phyloP scores from a whole-genome alignment of 306 rosid genomes.

The Ammopiptanthus mongolicus region DNA sequence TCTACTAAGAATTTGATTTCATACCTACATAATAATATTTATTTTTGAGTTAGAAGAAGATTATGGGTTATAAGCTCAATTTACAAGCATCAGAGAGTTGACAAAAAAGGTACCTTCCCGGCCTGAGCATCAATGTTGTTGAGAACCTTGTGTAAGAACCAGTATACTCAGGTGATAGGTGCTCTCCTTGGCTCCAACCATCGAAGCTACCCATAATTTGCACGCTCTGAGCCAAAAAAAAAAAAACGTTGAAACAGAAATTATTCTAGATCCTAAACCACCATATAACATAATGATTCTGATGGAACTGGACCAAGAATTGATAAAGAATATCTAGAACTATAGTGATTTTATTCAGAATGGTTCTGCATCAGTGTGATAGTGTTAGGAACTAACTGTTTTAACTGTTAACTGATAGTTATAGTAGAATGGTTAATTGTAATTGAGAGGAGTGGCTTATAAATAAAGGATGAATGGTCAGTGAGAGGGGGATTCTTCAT shows the following conservation, averaged over 20 bases:
- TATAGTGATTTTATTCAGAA: too few relatives aligned
- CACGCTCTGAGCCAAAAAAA: conserved; percentile 49
- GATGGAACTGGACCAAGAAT: too few relatives aligned
- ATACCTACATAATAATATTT: conserved; percentile 46
- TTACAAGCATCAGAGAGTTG: background rate
- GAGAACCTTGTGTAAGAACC: conserved; percentile 78
- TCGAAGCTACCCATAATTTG: conserved; percentile 96
- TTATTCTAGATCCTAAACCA: background rate
- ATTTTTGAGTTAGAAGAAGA: background rate
- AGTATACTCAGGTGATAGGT: conserved; percentile 74
- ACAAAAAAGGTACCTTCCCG: conserved; percentile 62
- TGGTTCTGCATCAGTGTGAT: too few relatives aligned
- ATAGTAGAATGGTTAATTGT: too few relatives aligned
- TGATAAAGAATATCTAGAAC: too few relatives aligned
- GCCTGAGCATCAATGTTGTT: conserved; percentile 68
- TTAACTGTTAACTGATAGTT: too few relatives aligned
- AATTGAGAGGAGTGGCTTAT: too few relatives aligned
- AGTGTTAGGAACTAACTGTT: too few relatives aligned
- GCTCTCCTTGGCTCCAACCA: conserved; percentile 97
- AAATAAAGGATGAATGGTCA: too few relatives aligned
- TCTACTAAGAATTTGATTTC: conserved; percentile 94
- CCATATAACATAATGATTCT: background rate
- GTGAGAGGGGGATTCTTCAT: too few relatives aligned
- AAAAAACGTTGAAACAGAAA: background rate
- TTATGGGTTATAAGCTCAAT: background rate